Evolutionary conservation across 2,329 filamentous ascomycete species (phyloP), one percentile per base, ranked within the genome.

Genomic region (Beauveria asiatica): DNA sequence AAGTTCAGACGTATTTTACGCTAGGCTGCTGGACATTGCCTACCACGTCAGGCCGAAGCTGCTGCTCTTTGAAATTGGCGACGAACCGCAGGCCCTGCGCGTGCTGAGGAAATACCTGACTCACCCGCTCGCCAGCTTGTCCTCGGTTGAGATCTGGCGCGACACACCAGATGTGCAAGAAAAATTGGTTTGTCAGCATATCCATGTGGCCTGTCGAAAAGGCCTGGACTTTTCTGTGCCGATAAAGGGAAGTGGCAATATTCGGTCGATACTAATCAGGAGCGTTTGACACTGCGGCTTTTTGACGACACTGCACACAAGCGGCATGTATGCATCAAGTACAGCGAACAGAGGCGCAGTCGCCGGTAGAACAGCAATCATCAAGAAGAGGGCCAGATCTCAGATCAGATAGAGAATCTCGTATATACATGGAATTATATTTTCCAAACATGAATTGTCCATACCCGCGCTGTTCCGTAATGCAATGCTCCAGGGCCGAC

Each of bases 41-140:
- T 62, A 68, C 2, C 57, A 71, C 1, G 67, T 85, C 5, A 66
- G 74, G 21, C 80, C 86, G 0, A 80, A 78, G 50, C 67, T 87
- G 8, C 69, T 89, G 10, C 70, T 90, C 0, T 78, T 92, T 63
- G 90, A 95, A 71, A 81, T 93, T 27, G 88, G 86, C 0, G 88
- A 89, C 66, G 70, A 84, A 62, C 75, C 73, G 6, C 90, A 95
- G 72, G 90, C 88, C 0, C 59, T 72, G 5, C 77, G 89, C 13
- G 87, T 94, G 2, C 79, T 81, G 1, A 66, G 70, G 9, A 73
- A 83, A 68, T 81, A 78, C 7, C 57, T 71, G 27, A 56, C 56
- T 7, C 65, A 74, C 60, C n/a, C 56, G 61, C 58, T 70, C 7
- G 62, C 66, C 33, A 51, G 61, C 70, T 68, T 59, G 23, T 70